A percentile compares a stretch with the other conserved stretches of the same genome.
Conservation (phyloP, 352 stramenopile genomes). For the Poterioochromonas sp. region DNA sequence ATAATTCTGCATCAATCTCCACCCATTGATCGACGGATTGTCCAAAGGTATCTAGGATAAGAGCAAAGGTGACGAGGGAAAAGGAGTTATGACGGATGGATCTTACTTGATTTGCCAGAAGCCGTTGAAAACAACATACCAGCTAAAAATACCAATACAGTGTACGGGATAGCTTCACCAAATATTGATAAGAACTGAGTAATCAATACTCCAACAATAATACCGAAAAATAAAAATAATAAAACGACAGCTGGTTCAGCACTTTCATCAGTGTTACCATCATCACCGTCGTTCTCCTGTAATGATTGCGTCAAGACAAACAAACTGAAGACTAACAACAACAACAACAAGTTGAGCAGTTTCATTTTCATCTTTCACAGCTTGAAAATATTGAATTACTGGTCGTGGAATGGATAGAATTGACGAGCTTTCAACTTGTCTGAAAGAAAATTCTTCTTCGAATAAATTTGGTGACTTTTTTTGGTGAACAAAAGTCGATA, state of each 20-base stretch:
- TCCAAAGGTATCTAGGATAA: not conserved
- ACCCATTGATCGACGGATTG: constrained; percentile 38
- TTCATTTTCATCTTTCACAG: no score
- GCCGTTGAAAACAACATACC: not conserved
- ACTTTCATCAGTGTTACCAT: constrained; percentile 9
- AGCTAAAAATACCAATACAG: constrained; percentile 20
- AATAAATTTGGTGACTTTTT: no score
- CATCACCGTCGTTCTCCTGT: no score
- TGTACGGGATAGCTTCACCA: constrained; percentile 22
- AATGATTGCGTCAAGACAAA: no score
- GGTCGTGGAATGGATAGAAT: no score
- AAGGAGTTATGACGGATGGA: no score
- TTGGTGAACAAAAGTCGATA: no score
- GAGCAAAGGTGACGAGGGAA: not conserved
- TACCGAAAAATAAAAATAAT: constrained; percentile 28
- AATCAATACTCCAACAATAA: constrained; percentile 17
- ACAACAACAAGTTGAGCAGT: no score
- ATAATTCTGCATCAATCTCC: constrained; percentile 44
- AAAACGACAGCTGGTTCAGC: not conserved
- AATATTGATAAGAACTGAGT: not conserved
- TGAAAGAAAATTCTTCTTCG: no score
- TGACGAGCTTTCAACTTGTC: no score
- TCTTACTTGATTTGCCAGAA: not conserved
- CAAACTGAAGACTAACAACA: no score
- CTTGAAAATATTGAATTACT: no score